These are phyloP conservation scores for Xerocomellus amylosporus DNA, from an alignment of 768 basidiomycete species.

Conservation along the genomic window DNA sequence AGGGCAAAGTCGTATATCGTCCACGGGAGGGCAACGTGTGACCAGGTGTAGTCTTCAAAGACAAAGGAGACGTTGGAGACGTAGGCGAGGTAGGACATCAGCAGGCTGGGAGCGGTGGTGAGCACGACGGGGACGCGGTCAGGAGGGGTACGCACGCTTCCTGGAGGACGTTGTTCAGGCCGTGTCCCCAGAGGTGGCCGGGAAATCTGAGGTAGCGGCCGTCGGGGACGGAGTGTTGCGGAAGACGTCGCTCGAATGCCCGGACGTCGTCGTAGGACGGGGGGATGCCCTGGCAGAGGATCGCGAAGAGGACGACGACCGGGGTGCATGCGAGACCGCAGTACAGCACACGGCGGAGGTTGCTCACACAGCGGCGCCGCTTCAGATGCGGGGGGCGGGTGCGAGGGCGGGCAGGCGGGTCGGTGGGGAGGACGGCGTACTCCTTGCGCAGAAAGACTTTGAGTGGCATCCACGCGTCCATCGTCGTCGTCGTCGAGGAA, in stretches of 20 bases:
- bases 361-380: conserved; percentile 19
- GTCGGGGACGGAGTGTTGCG: conserved; percentile 35
- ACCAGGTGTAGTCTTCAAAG: conserved; percentile 64
- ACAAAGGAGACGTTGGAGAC: conserved; percentile 52
- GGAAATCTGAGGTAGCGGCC: conserved; percentile 47
- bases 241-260: conserved; percentile 34
- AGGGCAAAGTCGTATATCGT: conserved; percentile 53
- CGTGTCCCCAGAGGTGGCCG: conserved; percentile 57
- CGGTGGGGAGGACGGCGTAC: conserved; percentile 14
- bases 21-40: conserved; percentile 50
- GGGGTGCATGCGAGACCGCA: conserved; percentile 18
- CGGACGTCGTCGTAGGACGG: conserved; percentile 39
- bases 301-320: conserved; percentile 27
- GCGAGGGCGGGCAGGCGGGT: no score
- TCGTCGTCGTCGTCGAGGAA: neutral
- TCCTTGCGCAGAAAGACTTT: neutral
- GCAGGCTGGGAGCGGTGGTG: conserved; percentile 33
- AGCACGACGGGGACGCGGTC: neutral
- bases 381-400: neutral
- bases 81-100: conserved; percentile 54
- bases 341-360: conserved; percentile 30
- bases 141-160: conserved; percentile 46
- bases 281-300: conserved; percentile 39
- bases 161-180: conserved; percentile 60
- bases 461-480: neutral